phyloP scores from a whole-genome alignment of 2,329 filamentous ascomycete species.

The Mycosphaerelloides madeirae region DNA sequence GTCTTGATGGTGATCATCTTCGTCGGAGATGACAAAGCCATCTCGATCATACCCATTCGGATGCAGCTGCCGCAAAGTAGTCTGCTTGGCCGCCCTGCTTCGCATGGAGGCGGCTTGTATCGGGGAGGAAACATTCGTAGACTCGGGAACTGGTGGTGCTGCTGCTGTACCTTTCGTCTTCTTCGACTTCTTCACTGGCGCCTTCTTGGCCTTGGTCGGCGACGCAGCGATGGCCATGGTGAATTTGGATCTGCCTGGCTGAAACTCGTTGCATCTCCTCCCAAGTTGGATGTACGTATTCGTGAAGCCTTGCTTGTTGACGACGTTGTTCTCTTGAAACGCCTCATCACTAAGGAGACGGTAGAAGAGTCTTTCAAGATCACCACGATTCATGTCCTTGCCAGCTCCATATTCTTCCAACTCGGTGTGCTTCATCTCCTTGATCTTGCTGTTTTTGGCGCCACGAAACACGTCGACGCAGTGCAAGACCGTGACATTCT shows the following conservation, averaged over 20 bases:
- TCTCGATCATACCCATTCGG: slow-evolving; percentile 34
- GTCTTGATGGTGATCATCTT: slow-evolving; percentile 27
- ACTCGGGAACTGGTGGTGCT: slow-evolving; percentile 48
- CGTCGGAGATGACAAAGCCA: slow-evolving; percentile 34
- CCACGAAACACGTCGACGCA: slow-evolving; percentile 83
- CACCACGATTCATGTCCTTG: slow-evolving; percentile 64
- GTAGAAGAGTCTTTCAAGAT: slow-evolving; percentile 80
- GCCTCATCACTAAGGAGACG: slow-evolving; percentile 68
- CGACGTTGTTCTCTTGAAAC: slow-evolving; percentile 57
- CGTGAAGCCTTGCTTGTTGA: slow-evolving; percentile 56
- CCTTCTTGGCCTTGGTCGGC: slow-evolving; percentile 22
- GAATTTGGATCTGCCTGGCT: slow-evolving; percentile 40
- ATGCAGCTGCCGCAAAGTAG: slow-evolving; percentile 24
- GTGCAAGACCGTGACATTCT: slow-evolving; percentile 68
- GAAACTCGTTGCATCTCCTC: slow-evolving; percentile 44
- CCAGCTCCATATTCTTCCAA: slow-evolving; percentile 63
- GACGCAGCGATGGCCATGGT: slow-evolving; percentile 47
- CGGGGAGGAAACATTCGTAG: slow-evolving; percentile 65
- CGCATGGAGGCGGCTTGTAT: slow-evolving; percentile 45
- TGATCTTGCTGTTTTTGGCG: slow-evolving; percentile 56
- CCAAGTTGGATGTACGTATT: slow-evolving; percentile 63
- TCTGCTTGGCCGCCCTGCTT: slow-evolving; percentile 27
- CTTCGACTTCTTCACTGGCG: slow-evolving; percentile 29
- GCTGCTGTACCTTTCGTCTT: slow-evolving; percentile 32
- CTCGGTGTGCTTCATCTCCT: slow-evolving; percentile 48